A percentile compares a stretch with the other conserved stretches of the same genome.
These are phyloP conservation scores for Fusarium floridanum DNA, from an alignment of 2,329 filamentous ascomycete species.

Conservation along the genomic window DNA sequence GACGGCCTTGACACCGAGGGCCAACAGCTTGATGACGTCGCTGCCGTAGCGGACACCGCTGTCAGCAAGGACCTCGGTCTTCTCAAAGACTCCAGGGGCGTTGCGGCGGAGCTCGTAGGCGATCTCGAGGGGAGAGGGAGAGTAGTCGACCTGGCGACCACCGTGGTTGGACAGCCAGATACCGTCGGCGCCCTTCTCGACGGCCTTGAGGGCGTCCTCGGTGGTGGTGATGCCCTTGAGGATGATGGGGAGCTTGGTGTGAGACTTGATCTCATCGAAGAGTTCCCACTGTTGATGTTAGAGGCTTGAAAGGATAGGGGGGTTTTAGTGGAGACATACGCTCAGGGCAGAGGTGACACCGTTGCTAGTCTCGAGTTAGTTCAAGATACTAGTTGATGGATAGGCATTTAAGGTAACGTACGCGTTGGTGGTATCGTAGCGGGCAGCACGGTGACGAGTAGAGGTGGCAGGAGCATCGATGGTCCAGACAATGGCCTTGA, in stretches of 20 bases:
- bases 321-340: slow-evolving; percentile 5
- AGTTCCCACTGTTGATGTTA: slow-evolving; percentile 40
- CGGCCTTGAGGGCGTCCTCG: slow-evolving; percentile 52
- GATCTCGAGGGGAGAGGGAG: slow-evolving; percentile 44
- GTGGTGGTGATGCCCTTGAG: slow-evolving; percentile 56
- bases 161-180: slow-evolving; percentile 59
- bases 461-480: slow-evolving; percentile 48
- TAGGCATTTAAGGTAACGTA: neutral
- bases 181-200: slow-evolving; percentile 50
- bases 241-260: slow-evolving; percentile 53
- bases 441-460: slow-evolving; percentile 43
- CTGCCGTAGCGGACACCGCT: slow-evolving; percentile 55
- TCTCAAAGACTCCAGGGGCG: slow-evolving; percentile 52
- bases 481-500: slow-evolving; percentile 56
- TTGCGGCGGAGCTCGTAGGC: slow-evolving; percentile 52
- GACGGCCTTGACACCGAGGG: slow-evolving; percentile 55
- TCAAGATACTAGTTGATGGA: too few relatives aligned
- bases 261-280: slow-evolving; percentile 47
- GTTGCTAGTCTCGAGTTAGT: slow-evolving; percentile 31
- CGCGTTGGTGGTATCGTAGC: slow-evolving; percentile 45
- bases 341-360: slow-evolving; percentile 40
- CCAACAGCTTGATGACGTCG: slow-evolving; percentile 56
- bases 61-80: slow-evolving; percentile 54
- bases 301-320: neutral
- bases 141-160: slow-evolving; percentile 56